Evolutionary conservation across 225 moss, liverwort and hornwort genomes (phyloP).

Genomic region (Thuidium tamariscinum): DNA sequence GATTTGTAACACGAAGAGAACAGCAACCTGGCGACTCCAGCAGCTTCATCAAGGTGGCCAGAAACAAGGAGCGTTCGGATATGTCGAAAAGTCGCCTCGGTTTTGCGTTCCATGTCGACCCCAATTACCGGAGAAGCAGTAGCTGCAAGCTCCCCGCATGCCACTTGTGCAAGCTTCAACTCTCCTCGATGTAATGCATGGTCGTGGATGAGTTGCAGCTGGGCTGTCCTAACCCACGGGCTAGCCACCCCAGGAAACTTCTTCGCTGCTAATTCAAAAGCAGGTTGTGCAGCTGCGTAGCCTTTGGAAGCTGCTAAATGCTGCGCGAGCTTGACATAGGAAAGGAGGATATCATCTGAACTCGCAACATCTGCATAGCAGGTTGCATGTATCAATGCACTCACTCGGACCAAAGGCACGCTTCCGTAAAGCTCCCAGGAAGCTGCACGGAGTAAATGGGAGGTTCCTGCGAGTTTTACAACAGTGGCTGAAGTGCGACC

Average conservation of each 20-base stretch:
- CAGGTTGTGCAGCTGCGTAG: conserved; percentile 40
- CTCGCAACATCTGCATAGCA: conserved; percentile 80
- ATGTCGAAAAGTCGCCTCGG: conserved; percentile 42
- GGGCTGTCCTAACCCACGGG: conserved; percentile 56
- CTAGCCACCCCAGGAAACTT: conserved; percentile 49
- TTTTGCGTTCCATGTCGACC: conserved; percentile 77
- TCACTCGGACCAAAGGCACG: conserved; percentile 56
- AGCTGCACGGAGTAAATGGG: conserved; percentile 71
- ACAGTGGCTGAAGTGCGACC: conserved; percentile 55
- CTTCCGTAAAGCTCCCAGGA: conserved; percentile 94
- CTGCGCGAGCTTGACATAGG: conserved; percentile 81
- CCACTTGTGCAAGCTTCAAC: conserved; percentile 52
- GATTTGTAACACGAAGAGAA: conserved; percentile 75
- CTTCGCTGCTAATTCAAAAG: conserved; percentile 42
- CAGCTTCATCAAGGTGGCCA: conserved; percentile 54
- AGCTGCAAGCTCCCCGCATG: conserved; percentile 66
- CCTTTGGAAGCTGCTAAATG: conserved; percentile 62
- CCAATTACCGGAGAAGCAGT: conserved; percentile 62
- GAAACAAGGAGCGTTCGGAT: conserved; percentile 34
- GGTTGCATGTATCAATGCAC: conserved; percentile 58
- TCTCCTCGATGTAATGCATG: conserved; percentile 61
- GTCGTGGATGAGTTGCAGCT: conserved; percentile 57
- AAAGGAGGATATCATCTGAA: conserved; percentile 65
- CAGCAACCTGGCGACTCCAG: conserved; percentile 45
- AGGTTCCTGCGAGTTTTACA: conserved; percentile 72